Conservation (phyloP, 208 protist genomes). For the Strigomonas galati region DNA sequence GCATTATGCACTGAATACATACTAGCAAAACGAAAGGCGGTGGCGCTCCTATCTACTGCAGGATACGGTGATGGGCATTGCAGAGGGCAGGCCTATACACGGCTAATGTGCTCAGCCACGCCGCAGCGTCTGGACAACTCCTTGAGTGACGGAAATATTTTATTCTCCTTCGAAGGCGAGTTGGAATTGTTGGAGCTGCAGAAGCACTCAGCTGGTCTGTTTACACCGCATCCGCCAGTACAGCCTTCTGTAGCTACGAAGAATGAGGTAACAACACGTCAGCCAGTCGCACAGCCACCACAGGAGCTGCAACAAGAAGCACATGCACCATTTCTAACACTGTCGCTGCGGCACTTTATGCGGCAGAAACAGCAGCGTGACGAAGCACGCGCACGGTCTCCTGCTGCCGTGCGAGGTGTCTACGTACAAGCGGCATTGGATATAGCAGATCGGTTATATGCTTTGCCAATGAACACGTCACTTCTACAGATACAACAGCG, state of each 20-base stretch:
- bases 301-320: no score
- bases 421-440: background rate
- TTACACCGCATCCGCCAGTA: background rate
- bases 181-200: slow-evolving; percentile 11
- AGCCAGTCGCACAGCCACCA: no score
- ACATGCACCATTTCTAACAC: background rate
- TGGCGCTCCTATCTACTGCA: no score
- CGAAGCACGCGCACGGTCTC: no score
- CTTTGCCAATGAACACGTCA: background rate
- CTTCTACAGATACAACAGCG: background rate
- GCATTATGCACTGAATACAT: background rate
- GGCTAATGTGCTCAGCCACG: background rate
- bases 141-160: background rate
- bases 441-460: background rate
- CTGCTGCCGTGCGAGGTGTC: no score
- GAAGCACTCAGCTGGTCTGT: background rate
- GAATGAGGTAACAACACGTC: no score
- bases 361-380: no score
- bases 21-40: background rate
- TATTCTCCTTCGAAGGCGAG: slow-evolving; percentile 10
- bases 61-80: no score
- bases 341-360: no score
- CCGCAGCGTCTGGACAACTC: background rate
- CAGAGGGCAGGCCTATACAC: background rate
- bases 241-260: no score